A percentile compares a stretch with the other conserved stretches of the same genome.
Evolutionary conservation across 768 basidiomycete genomes (phyloP).

Genomic region (Cystofilobasidium macerans): DNA sequence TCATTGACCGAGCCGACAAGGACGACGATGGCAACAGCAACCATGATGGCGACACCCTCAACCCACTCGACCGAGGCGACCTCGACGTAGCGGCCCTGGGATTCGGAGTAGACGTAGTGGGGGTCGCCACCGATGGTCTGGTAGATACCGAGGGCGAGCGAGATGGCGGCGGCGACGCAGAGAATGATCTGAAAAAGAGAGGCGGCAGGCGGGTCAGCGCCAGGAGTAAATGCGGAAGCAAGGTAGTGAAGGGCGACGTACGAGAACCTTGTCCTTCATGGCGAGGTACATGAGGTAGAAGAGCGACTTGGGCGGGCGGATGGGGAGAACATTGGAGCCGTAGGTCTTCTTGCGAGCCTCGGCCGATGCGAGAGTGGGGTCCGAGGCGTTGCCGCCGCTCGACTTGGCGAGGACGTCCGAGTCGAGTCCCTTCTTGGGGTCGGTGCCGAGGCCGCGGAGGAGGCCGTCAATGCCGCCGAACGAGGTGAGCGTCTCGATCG

Average conservation of each 20-base stretch:
- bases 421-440: conserved; percentile 41
- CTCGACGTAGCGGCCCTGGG: not conserved
- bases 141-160: conserved; percentile 85
- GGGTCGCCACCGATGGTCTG: conserved; percentile 73
- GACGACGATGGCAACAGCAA: conserved; percentile 46
- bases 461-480: conserved; percentile 64
- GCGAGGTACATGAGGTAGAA: conserved; percentile 73
- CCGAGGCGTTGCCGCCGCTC: not conserved
- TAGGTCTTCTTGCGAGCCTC: conserved; percentile 58
- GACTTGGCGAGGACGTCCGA: conserved; percentile 25
- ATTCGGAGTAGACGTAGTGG: conserved; percentile 36
- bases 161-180: conserved; percentile 82
- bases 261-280: conserved; percentile 79
- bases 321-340: conserved; percentile 64
- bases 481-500: conserved; percentile 48
- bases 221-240: not conserved
- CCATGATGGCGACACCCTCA: conserved; percentile 40
- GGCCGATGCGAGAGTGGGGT: conserved; percentile 41
- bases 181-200: conserved; percentile 55
- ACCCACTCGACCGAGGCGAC: conserved; percentile 24
- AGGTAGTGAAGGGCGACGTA: conserved; percentile 39
- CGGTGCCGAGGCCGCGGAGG: conserved; percentile 62
- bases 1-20: conserved; percentile 84
- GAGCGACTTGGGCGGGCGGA: conserved; percentile 56
- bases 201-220: not conserved